Percentiles rank a stretch among this genome's conserved stretches.
phyloP scores from a whole-genome alignment of 176 grass and related monocot species.

The Phyllostachys edulis region DNA sequence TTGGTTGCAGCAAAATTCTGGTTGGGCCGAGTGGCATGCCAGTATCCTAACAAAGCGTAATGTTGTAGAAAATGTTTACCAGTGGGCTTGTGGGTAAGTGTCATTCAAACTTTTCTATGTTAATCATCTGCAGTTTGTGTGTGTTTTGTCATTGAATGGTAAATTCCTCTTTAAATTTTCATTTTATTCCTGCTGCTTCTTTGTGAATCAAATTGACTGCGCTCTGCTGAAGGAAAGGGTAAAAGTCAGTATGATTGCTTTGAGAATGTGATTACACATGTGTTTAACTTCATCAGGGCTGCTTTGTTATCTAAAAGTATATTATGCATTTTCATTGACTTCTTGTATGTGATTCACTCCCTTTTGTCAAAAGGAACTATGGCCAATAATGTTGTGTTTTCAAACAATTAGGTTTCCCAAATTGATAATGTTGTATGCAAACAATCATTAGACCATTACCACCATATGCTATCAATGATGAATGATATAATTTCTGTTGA shows the following conservation, averaged over 20 bases:
- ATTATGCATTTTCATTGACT: not conserved
- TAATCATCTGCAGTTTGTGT: not conserved
- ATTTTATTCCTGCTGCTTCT: not conserved
- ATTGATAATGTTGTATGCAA: not conserved
- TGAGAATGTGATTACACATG: not conserved
- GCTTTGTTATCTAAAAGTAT: slow-evolving; percentile 3
- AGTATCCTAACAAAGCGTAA: slow-evolving; percentile 71
- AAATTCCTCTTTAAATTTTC: slow-evolving; percentile 19
- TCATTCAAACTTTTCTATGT: not conserved
- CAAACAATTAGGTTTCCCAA: not conserved
- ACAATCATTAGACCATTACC: not conserved
- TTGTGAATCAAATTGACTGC: slow-evolving; percentile 1
- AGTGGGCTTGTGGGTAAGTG: slow-evolving; percentile 94
- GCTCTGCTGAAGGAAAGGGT: not conserved
- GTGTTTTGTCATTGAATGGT: not conserved
- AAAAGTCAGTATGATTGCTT: not conserved
- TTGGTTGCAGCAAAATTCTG: slow-evolving; percentile 72
- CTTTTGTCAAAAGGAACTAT: slow-evolving; percentile 10
- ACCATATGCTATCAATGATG: too few relatives aligned
- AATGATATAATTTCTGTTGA: too few relatives aligned
- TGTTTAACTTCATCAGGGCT: slow-evolving; percentile 5
- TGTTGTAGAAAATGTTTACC: slow-evolving; percentile 85
- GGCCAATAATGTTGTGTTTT: not conserved
- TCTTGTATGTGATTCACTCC: not conserved
- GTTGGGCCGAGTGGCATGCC: slow-evolving; percentile 76